Percentiles rank a stretch among this genome's conserved stretches.
Conservation (phyloP, 345 rosid species). For the Iberis pinnata region DNA sequence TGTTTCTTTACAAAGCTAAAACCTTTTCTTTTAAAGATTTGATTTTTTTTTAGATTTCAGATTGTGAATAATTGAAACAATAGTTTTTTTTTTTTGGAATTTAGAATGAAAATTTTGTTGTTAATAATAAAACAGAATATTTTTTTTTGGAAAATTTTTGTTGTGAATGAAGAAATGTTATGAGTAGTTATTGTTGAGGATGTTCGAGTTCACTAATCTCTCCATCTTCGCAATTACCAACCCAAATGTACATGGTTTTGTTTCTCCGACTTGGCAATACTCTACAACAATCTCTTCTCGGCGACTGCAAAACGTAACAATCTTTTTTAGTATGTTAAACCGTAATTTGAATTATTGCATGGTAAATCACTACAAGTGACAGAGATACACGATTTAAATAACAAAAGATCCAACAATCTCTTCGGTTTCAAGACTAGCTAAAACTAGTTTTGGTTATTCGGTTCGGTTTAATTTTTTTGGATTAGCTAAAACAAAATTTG, state of each 20-base stretch:
- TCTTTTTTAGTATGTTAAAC: too few species aligned
- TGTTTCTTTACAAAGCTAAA: background rate
- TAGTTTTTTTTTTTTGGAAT: background rate
- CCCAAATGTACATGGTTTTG: constrained; percentile 53
- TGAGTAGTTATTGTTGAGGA: constrained; percentile 20
- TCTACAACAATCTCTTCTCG: constrained; percentile 80
- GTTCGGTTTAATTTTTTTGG: too few species aligned
- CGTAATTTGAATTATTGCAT: too few species aligned
- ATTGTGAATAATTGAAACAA: background rate
- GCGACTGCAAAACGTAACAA: constrained; percentile 47
- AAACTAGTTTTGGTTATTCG: too few species aligned
- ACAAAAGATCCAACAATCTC: too few species aligned
- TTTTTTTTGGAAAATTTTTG: background rate
- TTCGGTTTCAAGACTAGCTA: too few species aligned
- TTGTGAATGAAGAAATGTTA: background rate
- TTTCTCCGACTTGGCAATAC: constrained; percentile 50
- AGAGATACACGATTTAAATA: too few species aligned
- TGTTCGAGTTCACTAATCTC: constrained; percentile 53
- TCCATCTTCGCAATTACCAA: constrained; percentile 55
- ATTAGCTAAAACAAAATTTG: too few species aligned
- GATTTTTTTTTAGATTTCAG: too few species aligned
- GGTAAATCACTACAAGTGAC: too few species aligned
- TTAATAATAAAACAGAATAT: background rate
- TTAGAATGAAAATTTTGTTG: background rate
- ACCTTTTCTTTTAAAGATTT: background rate